Percentiles rank a stretch among this genome's conserved stretches.
Conservation (phyloP, 257 asterid species). For the Solanum medicagineum region DNA sequence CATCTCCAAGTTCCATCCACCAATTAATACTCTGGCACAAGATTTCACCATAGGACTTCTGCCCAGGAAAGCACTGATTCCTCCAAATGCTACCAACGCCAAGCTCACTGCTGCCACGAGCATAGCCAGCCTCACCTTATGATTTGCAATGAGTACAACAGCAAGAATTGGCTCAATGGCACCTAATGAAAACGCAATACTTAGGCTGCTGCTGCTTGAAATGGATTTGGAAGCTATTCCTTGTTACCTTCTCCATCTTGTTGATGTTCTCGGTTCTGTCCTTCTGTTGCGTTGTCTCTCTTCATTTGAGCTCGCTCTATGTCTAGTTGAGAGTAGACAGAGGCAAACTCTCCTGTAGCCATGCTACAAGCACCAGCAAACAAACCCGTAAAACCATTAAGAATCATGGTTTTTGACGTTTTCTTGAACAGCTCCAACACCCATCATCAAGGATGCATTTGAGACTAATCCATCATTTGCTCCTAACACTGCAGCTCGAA, state of each 20-base stretch:
- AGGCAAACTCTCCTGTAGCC: slow-evolving; percentile 50
- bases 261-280: neutral
- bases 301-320: slow-evolving; percentile 48
- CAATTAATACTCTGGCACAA: too few species aligned
- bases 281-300: slow-evolving; percentile 9
- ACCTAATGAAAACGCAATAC: slow-evolving; percentile 41
- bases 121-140: slow-evolving; percentile 29
- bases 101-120: slow-evolving; percentile 35
- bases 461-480: slow-evolving; percentile 63
- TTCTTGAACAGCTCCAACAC: too few species aligned
- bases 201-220: slow-evolving; percentile 44
- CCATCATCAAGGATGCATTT: slow-evolving; percentile 27
- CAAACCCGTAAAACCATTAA: too few species aligned
- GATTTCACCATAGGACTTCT: neutral
- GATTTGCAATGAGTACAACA: slow-evolving; percentile 30
- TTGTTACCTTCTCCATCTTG: neutral
- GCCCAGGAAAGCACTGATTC: slow-evolving; percentile 9
- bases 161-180: slow-evolving; percentile 44
- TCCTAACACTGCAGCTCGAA: slow-evolving; percentile 53
- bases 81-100: slow-evolving; percentile 45
- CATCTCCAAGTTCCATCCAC: neutral
- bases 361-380: slow-evolving; percentile 61
- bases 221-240: slow-evolving; percentile 44
- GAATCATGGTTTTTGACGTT: too few species aligned
- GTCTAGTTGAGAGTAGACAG: slow-evolving; percentile 47